Evolutionary conservation across 768 basidiomycete species (phyloP), one percentile per base, ranked within the genome.

Genomic region (Rhodotorula taiwanensis): DNA sequence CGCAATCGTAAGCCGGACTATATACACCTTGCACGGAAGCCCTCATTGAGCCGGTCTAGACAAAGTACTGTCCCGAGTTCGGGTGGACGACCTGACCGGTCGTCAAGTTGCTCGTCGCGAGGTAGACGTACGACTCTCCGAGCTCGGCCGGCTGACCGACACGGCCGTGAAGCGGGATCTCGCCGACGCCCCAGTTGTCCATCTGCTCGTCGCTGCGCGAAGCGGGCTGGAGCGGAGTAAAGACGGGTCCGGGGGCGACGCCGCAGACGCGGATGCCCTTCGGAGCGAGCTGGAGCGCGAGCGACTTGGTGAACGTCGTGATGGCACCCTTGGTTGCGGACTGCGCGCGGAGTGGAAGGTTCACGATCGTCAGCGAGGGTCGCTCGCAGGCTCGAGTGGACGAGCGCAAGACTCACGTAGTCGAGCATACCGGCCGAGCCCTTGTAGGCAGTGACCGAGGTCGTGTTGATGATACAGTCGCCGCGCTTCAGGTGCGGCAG

Each of bases 401-500:
- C 7, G 20, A 44, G 43, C 43, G 43, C 21, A 47, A 51, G 52
- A 56, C 23, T 18, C 23, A 44, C 43, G 25, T 53, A 53, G 52
- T 53, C 52, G 25, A 64, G 52, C 66, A 67, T 67, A 20, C 45
- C 66, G 14, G 57, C 66, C 0, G 39, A 43, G 16, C 65, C 65
- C 34, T 60, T 44, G 73, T 81, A 81, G 20, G 80, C 81, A 0
- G 82, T 82, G 33, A 85, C 83, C 9, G 80, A 81, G 7, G 83
- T 80, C 9, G 83, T 83, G 73, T 84, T 83, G 78, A 86, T 81
- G 72, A 85, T 84, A 34, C 77, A 76, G 5, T 79, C 75, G 3
- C 84, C 83, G 45, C 81, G 80, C 68, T 81, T 81, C 75, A 84
- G 77, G 73, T 84, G 80, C 23, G 84, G 83, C 21, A 83, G 72